phyloP scores from a whole-genome alignment of 176 grass and related monocot genomes.

The Luzula sylvatica region DNA sequence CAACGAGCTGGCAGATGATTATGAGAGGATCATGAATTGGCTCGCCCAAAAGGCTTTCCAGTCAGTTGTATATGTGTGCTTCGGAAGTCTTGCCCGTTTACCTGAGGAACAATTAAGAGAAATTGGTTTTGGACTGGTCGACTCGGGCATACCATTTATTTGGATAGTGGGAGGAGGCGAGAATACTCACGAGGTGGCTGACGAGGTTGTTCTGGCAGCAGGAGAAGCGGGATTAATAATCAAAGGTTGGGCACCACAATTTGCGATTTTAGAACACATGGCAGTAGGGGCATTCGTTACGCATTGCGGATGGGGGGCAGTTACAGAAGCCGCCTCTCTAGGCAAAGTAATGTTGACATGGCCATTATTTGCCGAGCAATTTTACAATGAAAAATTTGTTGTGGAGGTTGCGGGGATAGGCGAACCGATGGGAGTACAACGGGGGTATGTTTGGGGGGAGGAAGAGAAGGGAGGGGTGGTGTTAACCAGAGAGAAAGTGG shows the following conservation, averaged over 20 bases:
- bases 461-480: constrained; percentile 36
- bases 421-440: constrained; percentile 23
- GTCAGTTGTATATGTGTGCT: constrained; percentile 69
- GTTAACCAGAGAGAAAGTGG: constrained; percentile 30
- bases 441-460: constrained; percentile 49
- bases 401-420: constrained; percentile 30
- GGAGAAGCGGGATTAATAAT: constrained; percentile 28
- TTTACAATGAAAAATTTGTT: constrained; percentile 67
- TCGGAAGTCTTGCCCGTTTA: constrained; percentile 42
- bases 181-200: neutral
- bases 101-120: constrained; percentile 36
- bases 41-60: constrained; percentile 30
- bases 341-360: constrained; percentile 38
- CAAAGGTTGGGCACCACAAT: constrained; percentile 51
- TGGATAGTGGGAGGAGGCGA: constrained; percentile 38
- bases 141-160: constrained; percentile 34
- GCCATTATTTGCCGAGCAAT: constrained; percentile 52
- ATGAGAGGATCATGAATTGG: constrained; percentile 31
- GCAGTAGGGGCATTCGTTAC: constrained; percentile 45
- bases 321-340: constrained; percentile 40
- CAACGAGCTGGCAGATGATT: constrained; percentile 5
- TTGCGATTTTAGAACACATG: constrained; percentile 41
- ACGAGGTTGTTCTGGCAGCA: neutral
- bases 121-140: constrained; percentile 40
- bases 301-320: constrained; percentile 50